Percentiles rank a stretch among this genome's conserved stretches.
These are phyloP conservation scores for Aphanomyces stellatus DNA, from an alignment of 352 stramenopile genomes.

Conservation along the genomic window DNA sequence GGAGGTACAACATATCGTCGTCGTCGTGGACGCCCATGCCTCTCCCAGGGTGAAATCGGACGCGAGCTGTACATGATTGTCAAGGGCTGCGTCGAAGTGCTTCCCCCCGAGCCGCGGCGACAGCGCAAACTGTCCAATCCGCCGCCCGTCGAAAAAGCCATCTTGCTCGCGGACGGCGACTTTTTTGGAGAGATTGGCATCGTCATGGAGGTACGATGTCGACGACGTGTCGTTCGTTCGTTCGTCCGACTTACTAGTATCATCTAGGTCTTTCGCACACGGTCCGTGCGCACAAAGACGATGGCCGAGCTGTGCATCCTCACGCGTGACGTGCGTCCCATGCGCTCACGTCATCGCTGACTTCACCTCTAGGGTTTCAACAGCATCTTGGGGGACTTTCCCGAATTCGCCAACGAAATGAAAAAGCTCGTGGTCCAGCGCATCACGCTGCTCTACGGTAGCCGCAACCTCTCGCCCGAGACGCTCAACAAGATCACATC, in stretches of 20 bases:
- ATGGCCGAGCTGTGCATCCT: slow-evolving; percentile 60
- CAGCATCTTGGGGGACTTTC: slow-evolving; percentile 60
- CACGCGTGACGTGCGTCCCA: slow-evolving; percentile 25
- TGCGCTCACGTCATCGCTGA: not conserved
- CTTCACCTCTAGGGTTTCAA: slow-evolving; percentile 30
- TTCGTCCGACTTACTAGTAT: no score
- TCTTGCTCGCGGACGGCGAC: slow-evolving; percentile 49
- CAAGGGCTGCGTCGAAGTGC: slow-evolving; percentile 51
- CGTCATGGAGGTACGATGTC: slow-evolving; percentile 47
- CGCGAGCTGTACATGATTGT: slow-evolving; percentile 67
- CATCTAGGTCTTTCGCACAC: slow-evolving; percentile 39
- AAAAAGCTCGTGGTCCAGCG: slow-evolving; percentile 64
- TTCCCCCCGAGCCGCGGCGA: slow-evolving; percentile 22
- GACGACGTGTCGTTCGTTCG: no score
- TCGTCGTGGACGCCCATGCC: no score
- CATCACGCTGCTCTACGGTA: slow-evolving; percentile 43
- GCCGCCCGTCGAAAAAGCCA: slow-evolving; percentile 27
- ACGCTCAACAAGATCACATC: not conserved
- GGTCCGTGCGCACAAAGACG: slow-evolving; percentile 49
- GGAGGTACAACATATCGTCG: slow-evolving; percentile 19
- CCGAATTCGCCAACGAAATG: slow-evolving; percentile 59
- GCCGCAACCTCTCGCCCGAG: not conserved
- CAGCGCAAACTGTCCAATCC: not conserved
- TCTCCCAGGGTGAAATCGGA: slow-evolving; percentile 45
- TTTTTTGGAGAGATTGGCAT: slow-evolving; percentile 62